phyloP scores from a whole-genome alignment of 371 early-diverging fungal species.

The Batrachochytrium dendrobatidis region DNA sequence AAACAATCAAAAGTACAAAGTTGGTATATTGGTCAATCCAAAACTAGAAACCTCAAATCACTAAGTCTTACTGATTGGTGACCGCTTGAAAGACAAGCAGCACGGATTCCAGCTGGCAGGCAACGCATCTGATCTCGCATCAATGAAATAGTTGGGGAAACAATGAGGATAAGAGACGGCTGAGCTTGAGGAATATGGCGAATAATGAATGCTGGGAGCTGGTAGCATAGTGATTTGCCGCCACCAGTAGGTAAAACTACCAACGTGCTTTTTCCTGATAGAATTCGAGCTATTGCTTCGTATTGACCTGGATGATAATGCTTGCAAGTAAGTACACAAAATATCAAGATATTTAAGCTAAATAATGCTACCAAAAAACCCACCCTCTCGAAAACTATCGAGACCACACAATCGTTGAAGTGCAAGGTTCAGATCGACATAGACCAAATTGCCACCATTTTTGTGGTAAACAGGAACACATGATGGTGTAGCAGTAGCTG shows the following conservation, averaged over 20 bases:
- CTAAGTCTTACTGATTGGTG: background rate
- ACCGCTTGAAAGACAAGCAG: slow-evolving; percentile 45
- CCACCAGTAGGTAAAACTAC: slow-evolving; percentile 57
- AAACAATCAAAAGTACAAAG: no score
- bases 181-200: slow-evolving; percentile 22
- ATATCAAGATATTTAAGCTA: no score
- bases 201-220: slow-evolving; percentile 62
- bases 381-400: slow-evolving; percentile 2
- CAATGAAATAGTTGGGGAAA: slow-evolving; percentile 73
- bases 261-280: slow-evolving; percentile 44
- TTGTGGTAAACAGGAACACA: background rate
- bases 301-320: slow-evolving; percentile 30
- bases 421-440: background rate
- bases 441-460: background rate
- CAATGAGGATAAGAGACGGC: slow-evolving; percentile 54
- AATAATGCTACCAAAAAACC: no score
- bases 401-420: background rate
- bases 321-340: no score
- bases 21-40: no score
- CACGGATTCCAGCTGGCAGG: slow-evolving; percentile 54
- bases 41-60: background rate
- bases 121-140: slow-evolving; percentile 75
- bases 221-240: slow-evolving; percentile 76
- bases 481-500: background rate
- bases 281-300: slow-evolving; percentile 40